Evolutionary conservation across 2,329 filamentous ascomycete genomes (phyloP), one percentile per base, ranked within the genome.

Genomic region (Neurospora sp.): DNA sequence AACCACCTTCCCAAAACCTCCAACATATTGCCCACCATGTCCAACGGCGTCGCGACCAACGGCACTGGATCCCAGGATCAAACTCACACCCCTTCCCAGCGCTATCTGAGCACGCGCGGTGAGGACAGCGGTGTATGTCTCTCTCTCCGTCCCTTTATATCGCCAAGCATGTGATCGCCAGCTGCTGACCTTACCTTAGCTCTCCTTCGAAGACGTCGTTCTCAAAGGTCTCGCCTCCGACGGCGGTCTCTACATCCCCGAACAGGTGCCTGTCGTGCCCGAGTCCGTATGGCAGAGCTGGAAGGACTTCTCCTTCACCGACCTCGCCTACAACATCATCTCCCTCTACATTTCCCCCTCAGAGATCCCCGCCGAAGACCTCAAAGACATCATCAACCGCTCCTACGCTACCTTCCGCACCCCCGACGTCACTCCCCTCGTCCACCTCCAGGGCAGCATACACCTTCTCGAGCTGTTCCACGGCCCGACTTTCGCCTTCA

Each of bases 381-480:
- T 99, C 46, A 92, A 91, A 79, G 87, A 86, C 73, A 93, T 99
- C 78, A 92, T 98, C 79, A 83, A 89, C 74, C 88, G 89, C 75
- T 96, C 91, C 77, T 99, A 99, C 80, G 88, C 91, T 23, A 97
- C 93, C 8, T 99, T 99, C 84, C 91, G 94, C 74, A 85, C 88
- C 40, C 82, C 88, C 57, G 89, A 96, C 69, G 88, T 92, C 57
- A 93, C 92, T 0, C 96, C 96, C 0, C 82, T 96, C 36, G 86
- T 92, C 62, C 88, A 91, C n/a, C 84, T 97, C 68, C 87, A 95
- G 77, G 83, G 87, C 76, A 91, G 95, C 78, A 84, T 97, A 57
- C 89, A 97, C 78, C 84, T 97, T 69, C 87, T 99, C 40, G 96
- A 99, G 81, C 87, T 99, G 62, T 99, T 98, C 85, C 95, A 98